Conservation (phyloP, 495 filamentous ascomycete species). For the Neurospora hispaniola region DNA sequence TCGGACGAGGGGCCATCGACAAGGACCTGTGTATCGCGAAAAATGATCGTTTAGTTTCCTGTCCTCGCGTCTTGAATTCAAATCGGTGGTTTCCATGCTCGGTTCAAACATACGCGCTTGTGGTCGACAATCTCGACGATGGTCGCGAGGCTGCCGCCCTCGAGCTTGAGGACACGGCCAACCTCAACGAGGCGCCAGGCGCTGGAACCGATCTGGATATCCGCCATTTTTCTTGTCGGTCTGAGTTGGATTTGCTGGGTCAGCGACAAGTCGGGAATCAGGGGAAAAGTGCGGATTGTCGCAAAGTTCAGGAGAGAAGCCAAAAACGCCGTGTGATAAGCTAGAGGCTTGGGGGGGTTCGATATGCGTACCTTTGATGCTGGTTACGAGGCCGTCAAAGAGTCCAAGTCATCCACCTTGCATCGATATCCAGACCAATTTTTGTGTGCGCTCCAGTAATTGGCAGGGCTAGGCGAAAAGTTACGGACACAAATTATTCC, state of each 20-base stretch:
- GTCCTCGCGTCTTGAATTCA: slow-evolving; percentile 3
- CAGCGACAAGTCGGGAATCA: slow-evolving; percentile 15
- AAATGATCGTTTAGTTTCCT: slow-evolving; percentile 20
- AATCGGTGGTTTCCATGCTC: slow-evolving; percentile 1
- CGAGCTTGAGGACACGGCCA: slow-evolving; percentile 77
- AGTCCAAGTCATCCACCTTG: slow-evolving; percentile 24
- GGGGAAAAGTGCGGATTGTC: slow-evolving; percentile 5
- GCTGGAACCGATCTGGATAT: slow-evolving; percentile 25
- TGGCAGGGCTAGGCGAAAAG: slow-evolving; percentile 27
- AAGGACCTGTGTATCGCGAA: slow-evolving; percentile 56
- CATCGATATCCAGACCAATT: slow-evolving; percentile 27
- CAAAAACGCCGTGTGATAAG: slow-evolving; percentile 4
- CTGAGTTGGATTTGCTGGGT: slow-evolving; percentile 12
- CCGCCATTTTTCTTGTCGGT: slow-evolving; percentile 25
- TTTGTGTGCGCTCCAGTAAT: slow-evolving; percentile 26
- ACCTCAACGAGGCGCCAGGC: slow-evolving; percentile 88
- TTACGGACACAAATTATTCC: slow-evolving; percentile 22
- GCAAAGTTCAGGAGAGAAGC: slow-evolving; percentile 7
- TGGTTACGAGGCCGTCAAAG: slow-evolving; percentile 26
- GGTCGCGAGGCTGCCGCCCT: slow-evolving; percentile 72
- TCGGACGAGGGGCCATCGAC: slow-evolving; percentile 84
- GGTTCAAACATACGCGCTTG: slow-evolving; percentile 77
- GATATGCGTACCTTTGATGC: slow-evolving; percentile 25
- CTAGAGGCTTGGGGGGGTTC: slow-evolving; percentile 8
- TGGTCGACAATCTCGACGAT: slow-evolving; percentile 99